phyloP scores from a whole-genome alignment of 192 early-diverging fungal genomes.

The Linnemannia hyalina region DNA sequence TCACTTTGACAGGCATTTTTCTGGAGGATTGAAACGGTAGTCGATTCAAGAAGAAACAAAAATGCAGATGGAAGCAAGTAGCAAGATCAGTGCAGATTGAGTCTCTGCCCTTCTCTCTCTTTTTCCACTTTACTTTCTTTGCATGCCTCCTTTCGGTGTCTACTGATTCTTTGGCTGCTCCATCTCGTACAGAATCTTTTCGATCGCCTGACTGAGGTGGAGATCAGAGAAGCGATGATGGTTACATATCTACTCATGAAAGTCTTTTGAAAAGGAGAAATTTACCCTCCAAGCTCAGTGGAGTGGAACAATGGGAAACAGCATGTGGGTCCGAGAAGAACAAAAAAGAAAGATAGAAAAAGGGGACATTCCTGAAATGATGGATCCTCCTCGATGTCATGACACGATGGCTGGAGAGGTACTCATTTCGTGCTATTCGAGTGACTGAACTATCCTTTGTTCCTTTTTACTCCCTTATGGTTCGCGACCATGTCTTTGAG shows the following conservation, averaged over 20 bases:
- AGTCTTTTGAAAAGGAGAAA: not conserved
- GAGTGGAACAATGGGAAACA: not conserved
- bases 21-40: not conserved
- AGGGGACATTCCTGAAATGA: not conserved
- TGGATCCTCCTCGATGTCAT: not conserved
- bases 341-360: not conserved
- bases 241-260: not conserved
- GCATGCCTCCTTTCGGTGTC: not conserved
- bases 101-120: not conserved
- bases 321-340: not conserved
- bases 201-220: not conserved
- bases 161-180: not conserved
- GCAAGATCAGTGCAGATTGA: not conserved
- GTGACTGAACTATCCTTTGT: not conserved
- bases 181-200: not conserved
- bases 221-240: not conserved
- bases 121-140: not conserved
- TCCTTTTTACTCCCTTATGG: not conserved
- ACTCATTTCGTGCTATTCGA: not conserved
- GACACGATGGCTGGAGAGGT: not conserved
- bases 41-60: not conserved
- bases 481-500: not conserved
- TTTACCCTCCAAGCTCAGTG: not conserved
- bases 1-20: not conserved
- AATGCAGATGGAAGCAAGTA: not conserved